phyloP scores from a whole-genome alignment of 2,329 filamentous ascomycete species.

The Clathrospora elynae region DNA sequence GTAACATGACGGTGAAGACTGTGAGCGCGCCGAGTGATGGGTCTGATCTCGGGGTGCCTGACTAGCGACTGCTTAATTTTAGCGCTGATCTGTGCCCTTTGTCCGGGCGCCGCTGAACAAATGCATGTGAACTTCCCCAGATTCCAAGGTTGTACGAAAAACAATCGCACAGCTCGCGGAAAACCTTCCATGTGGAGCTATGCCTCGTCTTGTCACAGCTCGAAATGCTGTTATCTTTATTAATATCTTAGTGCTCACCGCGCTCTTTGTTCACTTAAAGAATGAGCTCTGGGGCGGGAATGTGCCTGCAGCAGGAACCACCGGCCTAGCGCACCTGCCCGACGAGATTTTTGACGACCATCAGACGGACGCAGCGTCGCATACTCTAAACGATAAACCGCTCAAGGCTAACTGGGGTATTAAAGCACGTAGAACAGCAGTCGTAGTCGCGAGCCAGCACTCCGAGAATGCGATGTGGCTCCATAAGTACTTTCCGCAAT shows the following conservation, averaged over 20 bases:
- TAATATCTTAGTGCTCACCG: constrained; percentile 32
- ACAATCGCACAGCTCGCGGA: constrained; percentile 7
- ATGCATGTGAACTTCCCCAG: constrained; percentile 6
- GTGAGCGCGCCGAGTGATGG: neutral
- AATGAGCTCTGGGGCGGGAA: constrained; percentile 33
- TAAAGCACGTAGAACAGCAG: constrained; percentile 33
- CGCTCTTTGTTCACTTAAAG: constrained; percentile 39
- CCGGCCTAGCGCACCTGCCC: constrained; percentile 17
- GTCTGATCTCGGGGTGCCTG: neutral
- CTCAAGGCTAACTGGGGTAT: constrained; percentile 19
- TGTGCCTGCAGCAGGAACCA: constrained; percentile 11
- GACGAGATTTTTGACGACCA: constrained; percentile 23
- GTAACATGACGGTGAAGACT: too few relatives aligned
- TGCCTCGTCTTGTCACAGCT: constrained; percentile 39
- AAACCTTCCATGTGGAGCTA: constrained; percentile 15
- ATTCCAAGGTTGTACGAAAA: constrained; percentile 5
- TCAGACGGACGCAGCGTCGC: constrained; percentile 10
- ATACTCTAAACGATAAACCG: constrained; percentile 13
- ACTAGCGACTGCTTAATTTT: constrained; percentile 5
- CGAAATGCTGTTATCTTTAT: constrained; percentile 32
- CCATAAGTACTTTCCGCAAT: constrained; percentile 44
- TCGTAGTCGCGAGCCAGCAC: constrained; percentile 49
- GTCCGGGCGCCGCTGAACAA: too few relatives aligned
- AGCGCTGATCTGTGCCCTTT: constrained; percentile 12
- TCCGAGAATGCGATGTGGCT: constrained; percentile 51